A percentile compares a stretch with the other conserved stretches of the same genome.
phyloP scores from a whole-genome alignment of 164 flowering plant species.

The Euptelea pleiosperma region DNA sequence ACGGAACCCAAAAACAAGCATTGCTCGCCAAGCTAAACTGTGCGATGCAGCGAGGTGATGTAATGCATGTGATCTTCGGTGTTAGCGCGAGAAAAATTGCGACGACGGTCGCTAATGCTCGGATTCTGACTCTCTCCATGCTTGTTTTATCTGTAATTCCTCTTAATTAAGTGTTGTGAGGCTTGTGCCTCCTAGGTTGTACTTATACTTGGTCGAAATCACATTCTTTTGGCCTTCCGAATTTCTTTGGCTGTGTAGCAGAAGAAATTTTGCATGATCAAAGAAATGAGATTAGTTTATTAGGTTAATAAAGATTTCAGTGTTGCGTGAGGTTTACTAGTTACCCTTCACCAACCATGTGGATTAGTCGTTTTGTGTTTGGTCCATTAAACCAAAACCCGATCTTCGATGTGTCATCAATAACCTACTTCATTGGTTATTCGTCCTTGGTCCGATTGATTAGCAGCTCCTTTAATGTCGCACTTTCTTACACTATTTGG shows the following conservation, averaged over 20 bases:
- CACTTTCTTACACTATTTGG: too few relatives aligned
- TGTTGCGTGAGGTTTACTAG: constrained; percentile 3
- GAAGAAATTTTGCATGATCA: too few relatives aligned
- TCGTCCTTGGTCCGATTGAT: too few relatives aligned
- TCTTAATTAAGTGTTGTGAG: not conserved
- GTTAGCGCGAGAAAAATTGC: not conserved
- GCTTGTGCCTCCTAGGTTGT: not conserved
- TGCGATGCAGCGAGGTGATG: constrained; percentile 22
- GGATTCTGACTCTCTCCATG: not conserved
- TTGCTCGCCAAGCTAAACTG: constrained; percentile 42
- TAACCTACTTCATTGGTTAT: too few relatives aligned
- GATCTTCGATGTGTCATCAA: too few relatives aligned
- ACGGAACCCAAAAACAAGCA: constrained; percentile 35
- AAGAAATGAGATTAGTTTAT: too few relatives aligned
- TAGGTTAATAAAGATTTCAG: too few relatives aligned
- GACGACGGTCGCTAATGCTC: too few relatives aligned
- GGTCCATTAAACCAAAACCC: too few relatives aligned
- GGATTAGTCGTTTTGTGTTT: too few relatives aligned
- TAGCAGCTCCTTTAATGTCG: too few relatives aligned
- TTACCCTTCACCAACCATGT: too few relatives aligned
- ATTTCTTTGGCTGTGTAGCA: not conserved
- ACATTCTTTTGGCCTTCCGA: constrained; percentile 3
- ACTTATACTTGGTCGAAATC: not conserved
- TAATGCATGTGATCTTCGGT: not conserved
- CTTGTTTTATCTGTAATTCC: not conserved